Base-by-base conservation (phyloP, 2,329 filamentous ascomycete species). In the Ophiostoma tasmaniense region DNA sequence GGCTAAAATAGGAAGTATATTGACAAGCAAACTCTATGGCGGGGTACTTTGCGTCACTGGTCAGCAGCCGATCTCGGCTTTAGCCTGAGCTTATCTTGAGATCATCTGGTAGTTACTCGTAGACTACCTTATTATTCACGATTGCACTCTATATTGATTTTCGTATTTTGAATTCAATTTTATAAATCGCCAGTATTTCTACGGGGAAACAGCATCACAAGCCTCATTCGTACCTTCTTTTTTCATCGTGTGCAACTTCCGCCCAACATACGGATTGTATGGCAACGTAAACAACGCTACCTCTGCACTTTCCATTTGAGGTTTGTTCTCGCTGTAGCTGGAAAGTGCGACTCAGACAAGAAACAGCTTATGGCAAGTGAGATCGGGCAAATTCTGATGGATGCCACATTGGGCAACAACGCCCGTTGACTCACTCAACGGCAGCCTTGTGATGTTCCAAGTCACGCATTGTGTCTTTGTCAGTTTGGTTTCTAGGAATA, bases 51-150 rank as follows among this genome's bases (percentile, higher is more conserved):
- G 64, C 55, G 66, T 55, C 33, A 39, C 39, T 66, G 71, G 61
- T 55, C 50, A 55, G 50, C 50, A 55, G 50, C 71, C 70, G 71
- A 72, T 72, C 17, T 71, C 71, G 70, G 71, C 70, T 70, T 50
- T 22, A 22, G 61, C 61, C 33, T 22, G 11, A 39, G 30, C 61
- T 17, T 35, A n/a, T 45, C 42, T 45, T 20, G 42, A 45, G 17
- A 20, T 45, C 42, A n/a, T 20, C 17, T 45, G 20, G 17, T 17
- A 45, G 17, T 45, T 45, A n/a, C n/a, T n/a, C n/a, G n/a, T n/a
- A n/a, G 20, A 45, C 42, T 45, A 45, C 42, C 20, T 8, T 20
- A 45, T 45, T 45, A n/a, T 45, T 45, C 42, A 45, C 42, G 42
- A 45, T 45, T 45, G 42, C 4, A 45, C 6, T 17, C n/a, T 45